phyloP scores from a whole-genome alignment of 2,329 filamentous ascomycete species.

The Aspergillus oerlinghausenensis region DNA sequence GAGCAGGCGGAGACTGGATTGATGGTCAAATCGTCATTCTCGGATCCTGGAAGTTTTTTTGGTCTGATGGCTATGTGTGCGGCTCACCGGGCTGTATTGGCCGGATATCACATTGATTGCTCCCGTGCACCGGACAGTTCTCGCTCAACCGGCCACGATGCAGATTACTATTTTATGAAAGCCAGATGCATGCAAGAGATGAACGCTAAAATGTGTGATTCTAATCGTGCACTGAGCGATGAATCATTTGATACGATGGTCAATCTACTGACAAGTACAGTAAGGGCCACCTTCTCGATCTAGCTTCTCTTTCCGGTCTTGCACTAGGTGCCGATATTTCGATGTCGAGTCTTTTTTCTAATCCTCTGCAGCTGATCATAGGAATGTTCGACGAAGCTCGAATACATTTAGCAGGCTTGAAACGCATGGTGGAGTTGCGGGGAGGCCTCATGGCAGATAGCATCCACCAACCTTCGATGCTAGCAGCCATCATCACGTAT shows the following conservation, averaged over 20 bases:
- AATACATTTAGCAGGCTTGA: slow-evolving; percentile 36
- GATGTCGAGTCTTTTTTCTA: slow-evolving; percentile 2
- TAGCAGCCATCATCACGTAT: slow-evolving; percentile 28
- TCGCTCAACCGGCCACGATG: slow-evolving; percentile 23
- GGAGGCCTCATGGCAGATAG: slow-evolving; percentile 27
- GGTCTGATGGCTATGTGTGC: slow-evolving; percentile 37
- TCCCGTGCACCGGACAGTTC: slow-evolving; percentile 13
- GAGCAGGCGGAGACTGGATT: slow-evolving; percentile 24
- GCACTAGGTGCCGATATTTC: background rate
- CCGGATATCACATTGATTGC: slow-evolving; percentile 21
- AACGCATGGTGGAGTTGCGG: slow-evolving; percentile 35
- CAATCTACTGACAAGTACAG: slow-evolving; percentile 34
- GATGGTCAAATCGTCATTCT: slow-evolving; percentile 30
- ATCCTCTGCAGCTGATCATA: slow-evolving; percentile 28
- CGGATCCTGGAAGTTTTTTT: slow-evolving; percentile 35
- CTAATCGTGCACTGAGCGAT: slow-evolving; percentile 23
- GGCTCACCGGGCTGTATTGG: slow-evolving; percentile 34
- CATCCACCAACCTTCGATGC: slow-evolving; percentile 21
- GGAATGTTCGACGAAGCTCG: slow-evolving; percentile 36
- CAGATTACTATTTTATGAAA: slow-evolving; percentile 38
- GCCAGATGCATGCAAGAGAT: slow-evolving; percentile 31
- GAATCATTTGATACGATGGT: slow-evolving; percentile 36
- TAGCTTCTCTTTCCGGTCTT: background rate
- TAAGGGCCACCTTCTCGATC: slow-evolving; percentile 14
- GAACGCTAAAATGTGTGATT: slow-evolving; percentile 28